Conservation (phyloP, 176 grass and related monocot genomes). For the Triticum turgidum region DNA sequence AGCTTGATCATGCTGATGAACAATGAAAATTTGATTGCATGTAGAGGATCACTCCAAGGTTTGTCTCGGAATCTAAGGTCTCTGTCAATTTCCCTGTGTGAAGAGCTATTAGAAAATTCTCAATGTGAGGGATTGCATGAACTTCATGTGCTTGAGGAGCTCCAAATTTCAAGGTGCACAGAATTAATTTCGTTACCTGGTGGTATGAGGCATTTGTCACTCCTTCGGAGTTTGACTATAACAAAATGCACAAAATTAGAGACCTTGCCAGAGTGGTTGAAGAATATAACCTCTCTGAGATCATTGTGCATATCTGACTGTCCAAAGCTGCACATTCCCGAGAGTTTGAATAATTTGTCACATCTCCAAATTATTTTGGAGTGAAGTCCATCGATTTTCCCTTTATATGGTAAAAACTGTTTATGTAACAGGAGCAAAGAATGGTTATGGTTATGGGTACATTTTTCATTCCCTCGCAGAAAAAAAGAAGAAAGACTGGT, state of each 20-base stretch:
- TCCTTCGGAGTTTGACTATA: background rate
- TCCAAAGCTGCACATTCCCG: slow-evolving; percentile 6
- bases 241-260: slow-evolving; percentile 20
- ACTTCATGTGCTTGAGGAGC: slow-evolving; percentile 20
- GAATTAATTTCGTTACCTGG: slow-evolving; percentile 9
- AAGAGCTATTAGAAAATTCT: background rate
- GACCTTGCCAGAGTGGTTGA: slow-evolving; percentile 24
- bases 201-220: slow-evolving; percentile 3
- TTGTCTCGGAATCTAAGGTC: background rate
- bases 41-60: slow-evolving; percentile 12
- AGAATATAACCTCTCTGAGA: slow-evolving; percentile 22
- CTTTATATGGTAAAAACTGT: background rate
- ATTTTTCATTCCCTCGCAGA: background rate
- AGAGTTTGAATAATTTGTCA: slow-evolving; percentile 17
- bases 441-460: background rate
- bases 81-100: slow-evolving; percentile 21
- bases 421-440: background rate
- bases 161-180: slow-evolving; percentile 26
- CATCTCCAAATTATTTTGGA: slow-evolving; percentile 20
- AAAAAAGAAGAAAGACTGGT: no score
- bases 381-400: background rate
- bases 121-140: slow-evolving; percentile 10
- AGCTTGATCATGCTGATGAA: slow-evolving; percentile 13
- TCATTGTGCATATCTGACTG: slow-evolving; percentile 15
- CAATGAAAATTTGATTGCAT: slow-evolving; percentile 9